Evolutionary conservation across 495 filamentous ascomycete species (phyloP), one percentile per base, ranked within the genome.

Genomic region (Xylaria intraflava): DNA sequence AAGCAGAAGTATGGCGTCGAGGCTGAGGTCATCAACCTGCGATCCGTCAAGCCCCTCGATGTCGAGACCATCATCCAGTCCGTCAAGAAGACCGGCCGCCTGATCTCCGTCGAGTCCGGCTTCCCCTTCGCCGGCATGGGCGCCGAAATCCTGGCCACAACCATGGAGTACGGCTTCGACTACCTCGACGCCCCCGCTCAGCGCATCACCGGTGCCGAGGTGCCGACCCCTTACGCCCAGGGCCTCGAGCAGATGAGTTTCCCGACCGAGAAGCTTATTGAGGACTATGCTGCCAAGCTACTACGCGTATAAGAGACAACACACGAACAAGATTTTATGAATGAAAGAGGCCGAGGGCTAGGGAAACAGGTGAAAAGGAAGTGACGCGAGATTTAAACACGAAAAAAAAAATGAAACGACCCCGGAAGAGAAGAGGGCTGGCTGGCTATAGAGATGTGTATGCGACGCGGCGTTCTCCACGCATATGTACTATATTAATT

Each of bases 81-180:
- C 12, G 86, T 97, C 66, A 96, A 96, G 85, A 98, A 98, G 85
- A 98, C 93, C 20, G 87, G 87, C 66, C 86, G 85, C 65, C 80
- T 98, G 54, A 83, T 98, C 73, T 84, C 82, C 23, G 89, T 98
- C 55, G 93, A 96, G 75, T 95, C 89, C 40, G 93, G 94, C 54
- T 98, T 90, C 82, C 93, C 93, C 50, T 85, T 86, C 66, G 96
- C 90, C 64, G 93, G 93, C 63, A 89, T 98, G 56, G 78, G 83
- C 46, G 83, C 90, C 49, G 93, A 98, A 77, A 87, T 98, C 62
- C 79, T 98, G 33, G 93, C 93, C 42, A 76, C 95, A 36, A 85
- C 88, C 51, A 94, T 94, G 88, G 93, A 98, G 74, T 97, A 96
- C 71, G 92, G 83, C 54, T 98, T 97, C 70, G 93, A 97, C 76